Percentiles rank a stretch among this genome's conserved stretches.
Conservation (phyloP, 108 stramenopile species). For the Schizochytrium sp. region DNA sequence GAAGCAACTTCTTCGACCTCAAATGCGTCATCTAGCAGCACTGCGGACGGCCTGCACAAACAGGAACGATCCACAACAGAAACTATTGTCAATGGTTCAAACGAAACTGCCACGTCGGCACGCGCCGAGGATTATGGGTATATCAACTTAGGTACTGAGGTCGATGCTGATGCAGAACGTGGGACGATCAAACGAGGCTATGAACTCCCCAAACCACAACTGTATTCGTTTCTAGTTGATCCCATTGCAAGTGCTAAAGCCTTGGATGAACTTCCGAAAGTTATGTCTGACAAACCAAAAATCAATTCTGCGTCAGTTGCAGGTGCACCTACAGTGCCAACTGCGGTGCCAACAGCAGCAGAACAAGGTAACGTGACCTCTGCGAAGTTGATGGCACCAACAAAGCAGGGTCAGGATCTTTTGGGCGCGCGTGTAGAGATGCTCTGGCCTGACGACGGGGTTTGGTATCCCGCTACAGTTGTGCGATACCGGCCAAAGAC, state of each 20-base stretch:
- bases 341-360: too few species aligned
- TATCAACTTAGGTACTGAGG: neutral
- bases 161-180: neutral
- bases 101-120: neutral
- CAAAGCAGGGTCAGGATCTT: neutral
- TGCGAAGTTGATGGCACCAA: neutral
- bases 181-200: neutral
- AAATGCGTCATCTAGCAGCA: neutral
- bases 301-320: neutral
- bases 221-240: neutral
- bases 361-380: too few species aligned
- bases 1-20: too few species aligned
- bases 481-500: constrained; percentile 41
- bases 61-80: neutral
- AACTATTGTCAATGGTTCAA: neutral
- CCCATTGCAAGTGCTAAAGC: neutral
- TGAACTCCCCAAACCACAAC: constrained; percentile 18
- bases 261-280: neutral
- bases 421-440: neutral
- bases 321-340: neutral
- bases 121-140: neutral
- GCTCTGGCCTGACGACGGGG: constrained; percentile 1
- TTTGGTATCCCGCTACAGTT: constrained; percentile 26
- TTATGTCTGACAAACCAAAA: neutral
- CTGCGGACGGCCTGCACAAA: neutral